Base-by-base conservation (phyloP, 2,329 filamentous ascomycete species). In the Fusarium liriodendri region DNA sequence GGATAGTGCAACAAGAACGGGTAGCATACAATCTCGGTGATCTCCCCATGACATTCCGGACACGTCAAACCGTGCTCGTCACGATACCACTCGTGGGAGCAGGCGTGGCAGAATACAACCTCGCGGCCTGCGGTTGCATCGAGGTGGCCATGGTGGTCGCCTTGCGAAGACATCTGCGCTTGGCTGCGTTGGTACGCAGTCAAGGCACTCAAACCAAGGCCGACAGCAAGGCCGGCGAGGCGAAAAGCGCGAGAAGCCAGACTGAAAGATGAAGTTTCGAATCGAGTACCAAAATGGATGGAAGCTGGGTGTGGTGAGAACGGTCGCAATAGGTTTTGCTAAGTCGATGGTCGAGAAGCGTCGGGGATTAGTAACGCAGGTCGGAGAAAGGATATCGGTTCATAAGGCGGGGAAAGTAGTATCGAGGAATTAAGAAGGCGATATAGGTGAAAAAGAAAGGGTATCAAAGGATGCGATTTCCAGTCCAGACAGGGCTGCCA, bases 81-180 rank as follows among this genome's bases (percentile, higher is more conserved):
- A 69, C 90, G 87, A 79, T 93, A 94, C 95, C 95, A 98, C 81
- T 98, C 93, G 72, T 93, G 85, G 62, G 88, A 82, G 84, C 97
- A 98, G 69, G 88, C 85, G 83, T 98, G 95, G 83, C 97, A 99
- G 82, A 89, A 97, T 64, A 98, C 92, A 73, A 96, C 90, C 80
- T 97, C 94, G 72, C 90, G 87, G 71, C 84, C 84, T 6, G 81
- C 78, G 25, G 82, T 83, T 72, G 87, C 86, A 79, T 89, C 87
- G 66, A 91, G 85, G 77, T 86, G 87, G 50, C 77, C 76, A 35
- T 76, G 75, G 52, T 62, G 63, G 27, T 67, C 67, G 40, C 64
- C 64, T 58, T 72, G 74, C 27, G 81, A 84, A 70, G 80, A 80
- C 84, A 85, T 85, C 69, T 82, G 79, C 73, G 81, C 82, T 83